Evolutionary conservation across 2,329 filamentous ascomycete genomes (phyloP).

Genomic region (Ambrosiella beaveri): DNA sequence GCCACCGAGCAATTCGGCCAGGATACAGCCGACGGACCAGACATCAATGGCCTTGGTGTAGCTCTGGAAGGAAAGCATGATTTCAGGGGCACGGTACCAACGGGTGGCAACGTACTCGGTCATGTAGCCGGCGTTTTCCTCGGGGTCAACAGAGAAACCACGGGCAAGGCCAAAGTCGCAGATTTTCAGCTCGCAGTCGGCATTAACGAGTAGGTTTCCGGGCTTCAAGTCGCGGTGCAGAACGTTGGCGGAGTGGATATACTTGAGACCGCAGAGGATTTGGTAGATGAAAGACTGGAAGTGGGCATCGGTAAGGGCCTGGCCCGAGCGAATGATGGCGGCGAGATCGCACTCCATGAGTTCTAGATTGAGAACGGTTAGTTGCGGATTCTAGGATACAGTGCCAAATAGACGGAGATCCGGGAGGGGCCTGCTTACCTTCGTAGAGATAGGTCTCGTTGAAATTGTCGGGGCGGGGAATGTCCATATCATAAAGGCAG

Average conservation of each 20-base stretch:
- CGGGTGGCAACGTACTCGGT: constrained; percentile 96
- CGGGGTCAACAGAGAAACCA: constrained; percentile 91
- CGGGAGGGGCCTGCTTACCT: constrained; percentile 36
- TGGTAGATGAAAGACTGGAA: constrained; percentile 99
- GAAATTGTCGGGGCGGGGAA: constrained; percentile 90
- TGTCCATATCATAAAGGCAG: constrained; percentile 98
- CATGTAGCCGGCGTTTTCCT: constrained; percentile 99
- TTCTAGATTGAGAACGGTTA: constrained; percentile 35
- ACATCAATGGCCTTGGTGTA: constrained; percentile 99
- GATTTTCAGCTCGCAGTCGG: constrained; percentile 98
- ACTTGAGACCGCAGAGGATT: constrained; percentile 96
- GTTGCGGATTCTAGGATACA: neutral
- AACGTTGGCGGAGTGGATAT: constrained; percentile 97
- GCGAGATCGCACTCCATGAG: constrained; percentile 98
- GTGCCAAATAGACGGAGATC: neutral
- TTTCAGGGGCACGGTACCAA: constrained; percentile 91
- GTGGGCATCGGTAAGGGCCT: constrained; percentile 92
- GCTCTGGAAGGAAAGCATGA: constrained; percentile 99
- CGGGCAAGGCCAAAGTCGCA: constrained; percentile 93
- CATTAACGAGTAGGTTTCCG: constrained; percentile 91
- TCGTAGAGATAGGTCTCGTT: constrained; percentile 99
- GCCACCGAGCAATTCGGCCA: constrained; percentile 87
- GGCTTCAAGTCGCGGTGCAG: constrained; percentile 94
- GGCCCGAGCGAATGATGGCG: constrained; percentile 91
- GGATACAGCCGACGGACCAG: constrained; percentile 96